Percentiles rank a stretch among this genome's conserved stretches.
phyloP scores from a whole-genome alignment of 257 asterid genomes.

The Henckelia pumila region DNA sequence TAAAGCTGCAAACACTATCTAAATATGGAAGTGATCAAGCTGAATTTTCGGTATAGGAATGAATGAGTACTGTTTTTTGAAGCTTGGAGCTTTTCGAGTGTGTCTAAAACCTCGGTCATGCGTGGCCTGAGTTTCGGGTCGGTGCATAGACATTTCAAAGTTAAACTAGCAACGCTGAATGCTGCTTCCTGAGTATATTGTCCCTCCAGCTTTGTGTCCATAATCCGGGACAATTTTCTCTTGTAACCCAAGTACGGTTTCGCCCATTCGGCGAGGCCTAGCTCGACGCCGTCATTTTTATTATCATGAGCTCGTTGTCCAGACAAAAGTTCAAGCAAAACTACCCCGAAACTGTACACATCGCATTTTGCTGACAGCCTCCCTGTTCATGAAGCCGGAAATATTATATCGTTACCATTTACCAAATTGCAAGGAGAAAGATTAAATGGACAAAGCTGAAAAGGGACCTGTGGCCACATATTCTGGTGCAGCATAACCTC shows the following conservation, averaged over 20 bases:
- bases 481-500: constrained; percentile 96
- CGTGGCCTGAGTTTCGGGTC: constrained; percentile 70
- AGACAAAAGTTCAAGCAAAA: constrained; percentile 59
- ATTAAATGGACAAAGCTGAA: too few species aligned
- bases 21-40: too few species aligned
- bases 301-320: constrained; percentile 73
- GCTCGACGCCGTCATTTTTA: constrained; percentile 55
- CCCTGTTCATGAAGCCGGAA: too few species aligned
- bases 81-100: constrained; percentile 64
- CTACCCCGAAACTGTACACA: constrained; percentile 85
- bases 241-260: constrained; percentile 63
- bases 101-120: constrained; percentile 57
- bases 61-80: constrained; percentile 37
- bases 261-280: constrained; percentile 81
- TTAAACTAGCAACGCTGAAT: constrained; percentile 50
- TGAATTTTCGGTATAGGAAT: too few species aligned
- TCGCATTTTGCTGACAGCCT: constrained; percentile 70
- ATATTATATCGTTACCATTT: too few species aligned
- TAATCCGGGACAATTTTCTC: constrained; percentile 59
- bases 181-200: constrained; percentile 85
- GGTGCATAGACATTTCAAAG: constrained; percentile 54
- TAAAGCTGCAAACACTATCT: too few species aligned
- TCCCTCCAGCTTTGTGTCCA: constrained; percentile 77
- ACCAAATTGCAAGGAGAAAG: too few species aligned
- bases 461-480: constrained; percentile 91